Percentiles rank a stretch among this genome's conserved stretches.
phyloP scores from a whole-genome alignment of 1,284 basidiomycete genomes.

The Ustilago xerochloae region DNA sequence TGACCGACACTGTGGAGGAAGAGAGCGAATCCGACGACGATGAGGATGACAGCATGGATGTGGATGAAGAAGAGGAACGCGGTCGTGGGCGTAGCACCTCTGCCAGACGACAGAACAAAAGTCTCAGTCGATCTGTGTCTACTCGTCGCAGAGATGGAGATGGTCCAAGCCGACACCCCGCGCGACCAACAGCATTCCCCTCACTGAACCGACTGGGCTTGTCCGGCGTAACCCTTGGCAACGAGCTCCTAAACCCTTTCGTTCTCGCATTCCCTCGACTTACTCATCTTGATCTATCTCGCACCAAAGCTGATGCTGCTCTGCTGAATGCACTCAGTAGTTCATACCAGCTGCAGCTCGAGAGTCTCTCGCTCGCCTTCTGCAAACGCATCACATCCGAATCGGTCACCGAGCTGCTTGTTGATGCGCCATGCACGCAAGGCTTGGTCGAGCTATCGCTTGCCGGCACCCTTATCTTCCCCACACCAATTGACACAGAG shows the following conservation, averaged over 20 bases:
- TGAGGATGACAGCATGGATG: conserved; percentile 58
- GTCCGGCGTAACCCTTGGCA: conserved; percentile 82
- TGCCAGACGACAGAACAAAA: conserved; percentile 22
- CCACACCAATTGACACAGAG: conserved; percentile 78
- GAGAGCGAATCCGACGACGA: conserved; percentile 43
- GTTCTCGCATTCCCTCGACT: conserved; percentile 85
- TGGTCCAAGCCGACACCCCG: conserved; percentile 55
- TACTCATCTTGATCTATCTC: conserved; percentile 77
- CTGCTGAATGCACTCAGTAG: conserved; percentile 78
- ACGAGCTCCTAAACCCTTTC: conserved; percentile 80
- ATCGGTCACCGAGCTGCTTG: conserved; percentile 80
- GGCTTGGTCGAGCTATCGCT: conserved; percentile 83
- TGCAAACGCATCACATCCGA: conserved; percentile 85
- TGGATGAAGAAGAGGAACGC: conserved; percentile 71
- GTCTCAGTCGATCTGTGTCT: conserved; percentile 71
- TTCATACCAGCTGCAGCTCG: conserved; percentile 76
- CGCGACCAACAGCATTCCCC: conserved; percentile 73
- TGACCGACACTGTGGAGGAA: conserved; percentile 45
- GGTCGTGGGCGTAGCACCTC: conserved; percentile 62
- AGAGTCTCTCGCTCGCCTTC: conserved; percentile 85
- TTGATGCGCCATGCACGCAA: conserved; percentile 75
- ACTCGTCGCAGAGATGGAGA: conserved; percentile 42
- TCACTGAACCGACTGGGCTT: conserved; percentile 84
- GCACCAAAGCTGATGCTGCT: conserved; percentile 80
- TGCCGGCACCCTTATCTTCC: conserved; percentile 87